Evolutionary conservation across 331 rosid genomes (phyloP).

Genomic region (Dryas integrifolia): DNA sequence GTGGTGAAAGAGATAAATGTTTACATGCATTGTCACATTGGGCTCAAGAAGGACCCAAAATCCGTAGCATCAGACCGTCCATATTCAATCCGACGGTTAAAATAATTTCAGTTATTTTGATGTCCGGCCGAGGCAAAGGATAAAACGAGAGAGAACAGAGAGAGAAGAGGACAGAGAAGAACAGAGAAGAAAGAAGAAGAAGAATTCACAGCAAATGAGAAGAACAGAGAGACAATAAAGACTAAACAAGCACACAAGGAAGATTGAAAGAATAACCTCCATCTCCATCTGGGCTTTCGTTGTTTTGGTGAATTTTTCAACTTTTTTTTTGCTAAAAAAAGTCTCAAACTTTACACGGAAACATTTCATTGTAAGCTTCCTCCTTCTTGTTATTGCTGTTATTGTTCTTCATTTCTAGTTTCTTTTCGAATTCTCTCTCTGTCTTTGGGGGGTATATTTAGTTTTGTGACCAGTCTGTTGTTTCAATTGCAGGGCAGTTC

Average conservation of each 20-base stretch:
- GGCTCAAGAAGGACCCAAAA: not conserved
- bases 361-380: conserved; percentile 34
- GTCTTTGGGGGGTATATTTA: not conserved
- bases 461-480: conserved; percentile 14
- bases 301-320: not conserved
- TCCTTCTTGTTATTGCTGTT: conserved; percentile 12
- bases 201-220: not conserved
- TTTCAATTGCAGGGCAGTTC: conserved; percentile 10
- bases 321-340: conserved; percentile 1
- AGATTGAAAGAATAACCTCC: not conserved
- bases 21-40: not conserved
- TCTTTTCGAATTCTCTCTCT: conserved; percentile 13
- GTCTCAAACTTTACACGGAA: conserved; percentile 15
- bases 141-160: not conserved
- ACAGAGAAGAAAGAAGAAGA: not conserved
- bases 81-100: conserved; percentile 34
- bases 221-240: not conserved
- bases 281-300: conserved; percentile 35
- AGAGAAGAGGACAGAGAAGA: conserved; percentile 1
- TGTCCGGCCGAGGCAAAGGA: conserved; percentile 17
- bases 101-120: conserved; percentile 23
- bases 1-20: not conserved
- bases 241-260: not conserved
- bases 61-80: conserved; percentile 28
- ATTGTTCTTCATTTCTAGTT: not conserved